Base-by-base conservation (phyloP, 2,329 filamentous ascomycete genomes). In the Cordyceps militaris region DNA sequence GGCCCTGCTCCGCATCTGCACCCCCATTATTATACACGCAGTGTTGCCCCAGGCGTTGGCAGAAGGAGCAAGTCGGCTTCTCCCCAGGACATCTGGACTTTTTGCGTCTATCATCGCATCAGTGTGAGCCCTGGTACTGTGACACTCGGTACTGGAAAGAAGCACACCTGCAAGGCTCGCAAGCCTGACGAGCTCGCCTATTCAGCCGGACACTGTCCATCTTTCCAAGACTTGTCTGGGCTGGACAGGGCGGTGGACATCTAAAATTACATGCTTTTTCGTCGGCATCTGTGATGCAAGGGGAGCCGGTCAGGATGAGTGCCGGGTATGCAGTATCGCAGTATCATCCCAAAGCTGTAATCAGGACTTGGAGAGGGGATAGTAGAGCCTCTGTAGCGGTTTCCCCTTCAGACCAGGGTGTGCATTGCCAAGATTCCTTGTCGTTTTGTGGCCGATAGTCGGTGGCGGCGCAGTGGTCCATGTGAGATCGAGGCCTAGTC, bases 61-160 rank as follows among this genome's bases (percentile, higher is more conserved):
- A 80, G 53, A 76, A 71, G 2, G 77, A 79, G 63, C 78, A 80
- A 0, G 70, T 62, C 0, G 78, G 78, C 57, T 75, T 72, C 62
- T 80, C 77, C 9, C 78, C 78, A 1, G 76, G 76, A 60, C 78
- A 80, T 66, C 73, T 73, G 30, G 76, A 74, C 64, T 80, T 80
- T 65, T 80, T 80, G 43, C 77, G 72, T 58, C 77, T 79, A 10
- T 7, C 26, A 48, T 26, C 19, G 21, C 10, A 36, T 53, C 34
- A 48, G 24, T 30, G 47, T 13, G 19, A 3, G 8, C 30, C 16
- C 1, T 6, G 10, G 8, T 26, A 13, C 2, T 14, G 13, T 10
- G 26, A 1, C 8, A 13, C 3, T 13, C 14, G 21, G 21, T 4
- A 21, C 32, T 7, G 24, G 10, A 42, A n/a, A 46, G 43, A 10